phyloP scores from a whole-genome alignment of 148 eudicot genomes.

The Rhododendron vialii region DNA sequence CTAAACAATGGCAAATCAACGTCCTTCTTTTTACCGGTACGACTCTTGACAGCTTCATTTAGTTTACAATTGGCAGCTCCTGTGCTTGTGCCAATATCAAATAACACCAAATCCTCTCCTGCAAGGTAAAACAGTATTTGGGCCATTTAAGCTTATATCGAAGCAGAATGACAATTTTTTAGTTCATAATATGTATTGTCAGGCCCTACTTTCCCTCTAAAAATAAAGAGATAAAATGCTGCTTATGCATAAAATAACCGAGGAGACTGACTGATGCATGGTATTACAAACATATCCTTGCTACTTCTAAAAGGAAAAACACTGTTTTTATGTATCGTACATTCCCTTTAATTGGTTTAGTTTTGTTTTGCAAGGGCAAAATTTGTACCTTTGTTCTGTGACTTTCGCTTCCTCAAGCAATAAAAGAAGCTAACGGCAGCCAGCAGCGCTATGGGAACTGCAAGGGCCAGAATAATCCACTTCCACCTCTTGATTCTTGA shows the following conservation, averaged over 20 bases:
- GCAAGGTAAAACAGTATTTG: not conserved
- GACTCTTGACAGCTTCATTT: not conserved
- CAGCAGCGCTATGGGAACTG: not conserved
- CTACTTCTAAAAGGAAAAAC: not conserved
- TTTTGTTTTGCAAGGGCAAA: not conserved
- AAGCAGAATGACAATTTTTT: not conserved
- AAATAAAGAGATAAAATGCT: not conserved
- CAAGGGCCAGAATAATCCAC: not conserved
- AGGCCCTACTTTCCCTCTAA: not conserved
- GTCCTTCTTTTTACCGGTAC: not conserved
- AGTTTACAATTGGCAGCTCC: not conserved
- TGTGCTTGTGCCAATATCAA: not conserved
- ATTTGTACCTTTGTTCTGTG: not conserved
- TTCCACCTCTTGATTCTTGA: not conserved
- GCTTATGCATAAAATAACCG: not conserved
- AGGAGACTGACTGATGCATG: not conserved
- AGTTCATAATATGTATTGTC: not conserved
- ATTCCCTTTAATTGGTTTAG: not conserved
- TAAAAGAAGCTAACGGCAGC: not conserved
- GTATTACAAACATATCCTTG: not conserved
- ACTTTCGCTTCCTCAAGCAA: not conserved
- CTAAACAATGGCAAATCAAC: not conserved
- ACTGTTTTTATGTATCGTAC: not conserved
- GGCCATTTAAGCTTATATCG: not conserved
- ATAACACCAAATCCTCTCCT: not conserved